Evolutionary conservation across 345 rosid species (phyloP), one percentile per base, ranked within the genome.

Genomic region (Hibiscus tridactylites): DNA sequence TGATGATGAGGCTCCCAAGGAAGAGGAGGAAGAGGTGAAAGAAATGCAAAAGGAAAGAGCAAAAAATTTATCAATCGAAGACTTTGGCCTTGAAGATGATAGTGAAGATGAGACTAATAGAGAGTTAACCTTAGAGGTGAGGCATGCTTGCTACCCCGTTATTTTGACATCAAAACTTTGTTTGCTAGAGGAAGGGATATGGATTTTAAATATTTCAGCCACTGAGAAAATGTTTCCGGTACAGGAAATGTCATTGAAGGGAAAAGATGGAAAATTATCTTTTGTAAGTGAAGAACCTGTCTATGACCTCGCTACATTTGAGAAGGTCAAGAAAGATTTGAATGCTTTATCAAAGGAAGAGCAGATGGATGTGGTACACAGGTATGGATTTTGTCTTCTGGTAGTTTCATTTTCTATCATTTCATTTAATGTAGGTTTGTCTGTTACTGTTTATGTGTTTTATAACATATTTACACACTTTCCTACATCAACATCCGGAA

Each of bases 361-460:
- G 81, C 93, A 91, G 79, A 91, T 91, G 93, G 89, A 94, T 69
- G 88, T 87, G 74, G 89, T 90, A 7, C 85, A 83, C 49, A 90
- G 97, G 97, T 94, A 11, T 39, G 69, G 6, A 21, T 6, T 65
- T 16, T 74, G 5, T 11, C 42, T 29, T 6, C 66, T 62, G 58
- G 5, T 64, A 29, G 52, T 33, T 63, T 28, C 24, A 29, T 63
- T 54, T 61, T 74, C 11, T 60, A 9, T n/a, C 59, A 15, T 47
- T 12, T 33, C 21, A 49, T 16, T n/a, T 24, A 46, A 17, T 17
- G 58, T 54, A 6, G 26, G 58, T 54, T 54, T n/a, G 9, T 21
- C 58, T 54, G 58, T 53, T 53, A 58, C 3, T 33, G 24, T 64
- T 17, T 13, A 10, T 50, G 11, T 37, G 31, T 19, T 37, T 15